phyloP scores from a whole-genome alignment of 495 filamentous ascomycete genomes.

The Penicillium silybi region DNA sequence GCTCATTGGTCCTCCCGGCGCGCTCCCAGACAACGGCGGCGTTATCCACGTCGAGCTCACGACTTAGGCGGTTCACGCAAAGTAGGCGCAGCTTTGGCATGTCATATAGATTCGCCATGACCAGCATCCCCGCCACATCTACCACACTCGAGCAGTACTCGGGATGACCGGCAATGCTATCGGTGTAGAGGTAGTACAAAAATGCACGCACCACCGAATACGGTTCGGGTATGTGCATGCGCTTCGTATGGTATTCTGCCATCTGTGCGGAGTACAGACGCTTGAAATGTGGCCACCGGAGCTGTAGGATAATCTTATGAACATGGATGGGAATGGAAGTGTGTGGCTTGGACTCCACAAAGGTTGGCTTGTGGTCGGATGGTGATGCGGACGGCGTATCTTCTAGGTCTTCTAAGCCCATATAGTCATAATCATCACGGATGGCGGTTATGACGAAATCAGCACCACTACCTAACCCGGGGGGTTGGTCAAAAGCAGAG shows the following conservation, averaged over 20 bases:
- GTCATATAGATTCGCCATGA: slow-evolving; percentile 97
- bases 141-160: slow-evolving; percentile 65
- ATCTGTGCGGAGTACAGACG: slow-evolving; percentile 88
- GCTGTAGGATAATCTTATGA: slow-evolving; percentile 86
- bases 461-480: slow-evolving; percentile 72
- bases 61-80: slow-evolving; percentile 80
- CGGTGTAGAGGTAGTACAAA: slow-evolving; percentile 93
- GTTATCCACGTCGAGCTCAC: slow-evolving; percentile 88
- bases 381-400: slow-evolving; percentile 31
- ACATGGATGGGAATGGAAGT: slow-evolving; percentile 86
- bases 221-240: slow-evolving; percentile 96
- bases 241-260: slow-evolving; percentile 92
- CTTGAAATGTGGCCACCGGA: slow-evolving; percentile 94
- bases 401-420: slow-evolving; percentile 54
- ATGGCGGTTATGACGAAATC: slow-evolving; percentile 85
- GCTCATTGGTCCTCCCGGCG: slow-evolving; percentile 81
- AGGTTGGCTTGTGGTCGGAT: slow-evolving; percentile 48
- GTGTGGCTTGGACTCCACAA: slow-evolving; percentile 56
- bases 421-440: slow-evolving; percentile 54
- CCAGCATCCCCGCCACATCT: slow-evolving; percentile 91
- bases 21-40: slow-evolving; percentile 96
- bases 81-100: slow-evolving; percentile 87
- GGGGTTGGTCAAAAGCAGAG: slow-evolving; percentile 75
- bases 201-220: slow-evolving; percentile 94
- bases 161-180: slow-evolving; percentile 70